Evolutionary conservation across 768 basidiomycete genomes (phyloP), one percentile per base, ranked within the genome.

Genomic region (Tulasnella sp.): DNA sequence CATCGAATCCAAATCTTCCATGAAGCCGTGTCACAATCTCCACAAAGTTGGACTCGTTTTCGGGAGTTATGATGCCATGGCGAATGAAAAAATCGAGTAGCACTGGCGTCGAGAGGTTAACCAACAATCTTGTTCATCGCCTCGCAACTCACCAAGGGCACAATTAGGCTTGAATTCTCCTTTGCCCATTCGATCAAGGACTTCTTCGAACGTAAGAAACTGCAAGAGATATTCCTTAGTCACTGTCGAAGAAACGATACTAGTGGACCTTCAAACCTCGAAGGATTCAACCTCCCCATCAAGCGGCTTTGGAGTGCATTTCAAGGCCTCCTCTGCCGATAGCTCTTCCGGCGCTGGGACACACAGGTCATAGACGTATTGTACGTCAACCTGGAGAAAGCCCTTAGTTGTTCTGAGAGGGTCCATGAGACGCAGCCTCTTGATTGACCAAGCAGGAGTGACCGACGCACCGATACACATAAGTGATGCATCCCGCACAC

Each of bases 281-380:
- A 99, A 99, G 1, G 78, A 83, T 66, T 96, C 92, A 2, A 96
- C 96, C 66, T 99, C 96, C 23, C 89, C 92, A 62, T 99, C 96
- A 19, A 79, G 73, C 0, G 92, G 89, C 50, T 74, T 74, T 6
- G 88, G 89, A 45, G 73, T 72, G n/a, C n/a, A n/a, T n/a, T n/a
- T n/a, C 61, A 84, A 79, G 15, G 74, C 69, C 12, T 72, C 67
- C 15, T 75, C 65, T 31, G 68, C 70, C 4, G 71, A 43, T 0
- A 74, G 69, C 12, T 71, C 67, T 14, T 75, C 66, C 29, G 68
- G 70, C 3, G 71, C 61, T 0, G 89, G 90, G 19, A 96, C 76
- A 46, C 69, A 68, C 46, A 97, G 72, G 63, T 97, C 90, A 64
- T 91, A 98, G 21, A 84, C 72, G 66, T 87, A 92, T 74, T 94